A percentile compares a stretch with the other conserved stretches of the same genome.
These are phyloP conservation scores for Colletotrichum sp. DNA, from an alignment of 2,329 filamentous ascomycete species.

Conservation along the genomic window DNA sequence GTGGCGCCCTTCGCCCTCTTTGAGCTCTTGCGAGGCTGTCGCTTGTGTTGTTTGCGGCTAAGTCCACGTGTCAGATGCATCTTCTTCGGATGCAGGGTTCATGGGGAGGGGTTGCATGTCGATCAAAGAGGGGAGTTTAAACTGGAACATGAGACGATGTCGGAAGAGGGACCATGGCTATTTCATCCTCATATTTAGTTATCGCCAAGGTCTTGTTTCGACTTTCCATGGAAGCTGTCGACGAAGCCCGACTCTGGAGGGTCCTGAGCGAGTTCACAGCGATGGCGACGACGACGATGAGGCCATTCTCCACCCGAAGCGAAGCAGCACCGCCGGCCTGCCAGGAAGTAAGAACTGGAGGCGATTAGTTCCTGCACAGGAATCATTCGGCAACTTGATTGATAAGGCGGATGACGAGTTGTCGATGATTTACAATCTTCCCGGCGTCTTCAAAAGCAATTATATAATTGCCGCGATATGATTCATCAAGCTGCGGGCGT, in stretches of 20 bases:
- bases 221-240: neutral
- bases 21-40: neutral
- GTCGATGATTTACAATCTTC: neutral
- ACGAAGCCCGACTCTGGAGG: neutral
- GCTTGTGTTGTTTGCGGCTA: neutral
- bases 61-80: neutral
- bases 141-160: neutral
- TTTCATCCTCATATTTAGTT: neutral
- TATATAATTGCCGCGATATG: neutral
- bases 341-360: neutral
- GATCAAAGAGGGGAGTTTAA: neutral
- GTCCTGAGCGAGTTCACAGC: neutral
- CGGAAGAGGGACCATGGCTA: neutral
- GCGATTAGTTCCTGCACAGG: neutral
- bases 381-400: neutral
- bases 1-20: neutral
- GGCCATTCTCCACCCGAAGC: neutral
- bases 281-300: neutral
- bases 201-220: neutral
- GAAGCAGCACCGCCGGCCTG: neutral
- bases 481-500: neutral
- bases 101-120: neutral
- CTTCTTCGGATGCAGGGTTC: neutral
- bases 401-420: neutral
- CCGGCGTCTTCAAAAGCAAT: neutral